A percentile compares a stretch with the other conserved stretches of the same genome.
phyloP scores from a whole-genome alignment of 345 rosid species.

The Anastatica hierochuntica region DNA sequence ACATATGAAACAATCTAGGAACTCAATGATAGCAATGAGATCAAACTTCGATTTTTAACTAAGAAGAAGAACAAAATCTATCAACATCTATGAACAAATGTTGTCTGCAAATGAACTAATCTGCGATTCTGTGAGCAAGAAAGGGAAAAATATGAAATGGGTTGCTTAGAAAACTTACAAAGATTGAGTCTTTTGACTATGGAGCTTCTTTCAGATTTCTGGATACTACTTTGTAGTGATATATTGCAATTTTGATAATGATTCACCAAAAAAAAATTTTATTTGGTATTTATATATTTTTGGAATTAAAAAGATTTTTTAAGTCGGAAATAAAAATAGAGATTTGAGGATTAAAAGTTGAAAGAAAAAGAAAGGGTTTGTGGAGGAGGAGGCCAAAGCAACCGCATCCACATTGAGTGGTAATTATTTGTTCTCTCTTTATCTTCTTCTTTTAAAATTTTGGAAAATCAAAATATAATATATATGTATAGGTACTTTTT shows the following conservation, averaged over 20 bases:
- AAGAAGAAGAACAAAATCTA: no score
- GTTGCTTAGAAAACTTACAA: conserved; percentile 18
- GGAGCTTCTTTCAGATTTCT: conserved; percentile 23
- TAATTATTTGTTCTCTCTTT: conserved; percentile 19
- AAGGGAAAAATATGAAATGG: neutral
- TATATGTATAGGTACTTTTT: no score
- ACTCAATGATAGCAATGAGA: conserved; percentile 16
- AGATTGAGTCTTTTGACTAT: conserved; percentile 16
- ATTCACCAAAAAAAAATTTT: no score
- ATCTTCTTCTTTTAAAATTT: conserved; percentile 11
- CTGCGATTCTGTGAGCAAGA: neutral
- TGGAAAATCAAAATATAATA: neutral
- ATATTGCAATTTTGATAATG: no score
- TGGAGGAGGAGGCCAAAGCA: conserved; percentile 34
- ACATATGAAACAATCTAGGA: no score
- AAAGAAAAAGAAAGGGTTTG: conserved; percentile 23
- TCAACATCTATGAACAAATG: no score
- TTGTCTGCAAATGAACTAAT: neutral
- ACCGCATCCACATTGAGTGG: conserved; percentile 78
- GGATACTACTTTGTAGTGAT: conserved; percentile 18
- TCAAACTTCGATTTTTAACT: no score
- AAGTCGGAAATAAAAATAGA: neutral
- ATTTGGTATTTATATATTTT: conserved; percentile 13
- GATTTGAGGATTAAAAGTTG: neutral
- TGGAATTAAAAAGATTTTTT: neutral